These are phyloP conservation scores for Penicillium sp. DNA, from an alignment of 2,329 filamentous ascomycete species.

Conservation along the genomic window DNA sequence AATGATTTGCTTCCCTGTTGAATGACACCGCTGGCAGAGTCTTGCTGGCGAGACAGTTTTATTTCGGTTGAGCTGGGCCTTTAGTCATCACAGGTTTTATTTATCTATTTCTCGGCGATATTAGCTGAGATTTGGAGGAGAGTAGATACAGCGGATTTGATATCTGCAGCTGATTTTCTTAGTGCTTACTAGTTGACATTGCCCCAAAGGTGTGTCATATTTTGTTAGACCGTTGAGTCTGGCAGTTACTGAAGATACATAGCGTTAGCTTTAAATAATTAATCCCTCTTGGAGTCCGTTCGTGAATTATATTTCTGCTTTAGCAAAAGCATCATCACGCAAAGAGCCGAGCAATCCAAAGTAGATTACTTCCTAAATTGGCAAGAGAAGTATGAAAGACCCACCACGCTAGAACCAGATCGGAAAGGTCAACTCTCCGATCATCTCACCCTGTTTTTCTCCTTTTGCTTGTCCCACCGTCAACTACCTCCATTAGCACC, in stretches of 20 bases:
- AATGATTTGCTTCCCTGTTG: neutral
- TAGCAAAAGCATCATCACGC: neutral
- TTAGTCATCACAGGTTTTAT: conserved; percentile 3
- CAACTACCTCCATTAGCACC: neutral
- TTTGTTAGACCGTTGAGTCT: neutral
- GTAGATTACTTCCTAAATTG: neutral
- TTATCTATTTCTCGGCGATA: neutral
- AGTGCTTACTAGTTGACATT: neutral
- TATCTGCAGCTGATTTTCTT: neutral
- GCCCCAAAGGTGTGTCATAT: neutral
- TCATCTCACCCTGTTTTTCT: neutral
- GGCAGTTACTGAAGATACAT: neutral
- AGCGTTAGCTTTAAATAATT: neutral
- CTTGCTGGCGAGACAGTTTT: conserved; percentile 10
- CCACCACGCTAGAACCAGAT: neutral
- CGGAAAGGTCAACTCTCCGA: neutral
- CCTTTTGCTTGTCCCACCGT: neutral
- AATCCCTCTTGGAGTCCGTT: neutral
- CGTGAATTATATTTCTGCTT: neutral
- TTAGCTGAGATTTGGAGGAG: neutral
- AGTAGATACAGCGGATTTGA: conserved; percentile 3
- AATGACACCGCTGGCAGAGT: conserved; percentile 8
- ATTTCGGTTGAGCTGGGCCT: conserved; percentile 11
- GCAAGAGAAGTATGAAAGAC: neutral
- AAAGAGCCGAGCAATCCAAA: neutral